Evolutionary conservation across 2,329 filamentous ascomycete genomes (phyloP).

Genomic region (Diaporthe caulivora): DNA sequence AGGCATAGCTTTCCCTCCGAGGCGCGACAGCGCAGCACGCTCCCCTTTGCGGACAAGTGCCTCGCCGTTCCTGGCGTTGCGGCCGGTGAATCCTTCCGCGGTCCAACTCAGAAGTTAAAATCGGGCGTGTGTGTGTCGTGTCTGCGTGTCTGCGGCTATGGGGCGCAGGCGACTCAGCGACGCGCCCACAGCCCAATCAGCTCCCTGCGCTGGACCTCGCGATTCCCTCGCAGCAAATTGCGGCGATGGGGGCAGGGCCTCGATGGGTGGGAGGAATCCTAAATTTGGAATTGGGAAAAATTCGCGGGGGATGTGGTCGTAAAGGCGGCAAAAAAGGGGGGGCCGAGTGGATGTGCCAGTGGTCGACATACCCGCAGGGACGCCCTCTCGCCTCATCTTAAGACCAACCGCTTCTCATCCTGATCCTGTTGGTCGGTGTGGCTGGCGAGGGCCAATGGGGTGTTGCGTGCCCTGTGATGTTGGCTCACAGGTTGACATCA

Average conservation of each 20-base stretch:
- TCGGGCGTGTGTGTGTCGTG: too few relatives aligned
- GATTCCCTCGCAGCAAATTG: slow-evolving; percentile 23
- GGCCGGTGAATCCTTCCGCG: slow-evolving; percentile 5
- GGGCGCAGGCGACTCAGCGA: slow-evolving; percentile 16
- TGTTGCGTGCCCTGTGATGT: not conserved
- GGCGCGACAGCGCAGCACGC: not conserved
- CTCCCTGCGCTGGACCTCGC: not conserved
- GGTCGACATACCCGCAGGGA: not conserved
- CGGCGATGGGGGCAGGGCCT: not conserved
- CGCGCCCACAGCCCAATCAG: not conserved
- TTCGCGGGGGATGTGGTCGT: not conserved
- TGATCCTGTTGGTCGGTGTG: slow-evolving; percentile 12
- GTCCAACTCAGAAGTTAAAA: slow-evolving; percentile 11
- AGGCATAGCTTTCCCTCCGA: not conserved
- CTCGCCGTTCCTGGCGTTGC: slow-evolving; percentile 20
- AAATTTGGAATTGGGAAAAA: slow-evolving; percentile 17
- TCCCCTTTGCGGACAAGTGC: not conserved
- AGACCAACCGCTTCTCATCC: slow-evolving; percentile 8
- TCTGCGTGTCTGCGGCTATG: not conserved
- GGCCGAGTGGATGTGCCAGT: not conserved
- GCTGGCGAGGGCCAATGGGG: not conserved
- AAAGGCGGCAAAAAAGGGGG: slow-evolving; percentile 23
- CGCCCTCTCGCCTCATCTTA: not conserved
- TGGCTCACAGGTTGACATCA: slow-evolving; percentile 2
- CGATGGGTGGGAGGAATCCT: not conserved